Evolutionary conservation across 2,329 filamentous ascomycete genomes (phyloP).

Genomic region (Chlorencoelia australis): DNA sequence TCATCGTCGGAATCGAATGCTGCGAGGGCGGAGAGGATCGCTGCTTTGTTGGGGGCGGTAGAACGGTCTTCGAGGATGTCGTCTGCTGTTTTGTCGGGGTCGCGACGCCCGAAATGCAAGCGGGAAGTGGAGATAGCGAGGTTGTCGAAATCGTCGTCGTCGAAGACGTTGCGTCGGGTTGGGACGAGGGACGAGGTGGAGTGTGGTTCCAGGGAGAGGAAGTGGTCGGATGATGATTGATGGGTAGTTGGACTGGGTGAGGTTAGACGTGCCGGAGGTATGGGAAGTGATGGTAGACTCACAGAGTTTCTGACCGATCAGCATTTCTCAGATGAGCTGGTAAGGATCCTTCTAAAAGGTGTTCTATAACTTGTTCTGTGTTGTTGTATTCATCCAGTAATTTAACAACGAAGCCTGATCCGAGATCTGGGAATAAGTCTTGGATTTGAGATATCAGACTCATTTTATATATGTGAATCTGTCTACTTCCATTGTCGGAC

Average conservation of each 20-base stretch:
- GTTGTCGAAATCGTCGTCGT: conserved; percentile 69
- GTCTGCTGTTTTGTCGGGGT: conserved; percentile 56
- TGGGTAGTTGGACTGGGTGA: conserved; percentile 16
- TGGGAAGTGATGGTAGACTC: conserved; percentile 7
- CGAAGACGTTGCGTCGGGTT: conserved; percentile 62
- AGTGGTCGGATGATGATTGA: conserved; percentile 19
- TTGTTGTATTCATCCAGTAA: conserved; percentile 76
- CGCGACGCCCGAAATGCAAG: conserved; percentile 69
- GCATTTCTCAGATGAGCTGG: conserved; percentile 54
- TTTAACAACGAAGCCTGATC: conserved; percentile 69
- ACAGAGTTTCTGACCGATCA: conserved; percentile 51
- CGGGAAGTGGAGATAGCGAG: conserved; percentile 56
- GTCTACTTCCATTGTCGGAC: conserved; percentile 30
- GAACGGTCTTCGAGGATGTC: conserved; percentile 56
- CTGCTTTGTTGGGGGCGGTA: conserved; percentile 63
- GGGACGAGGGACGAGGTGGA: conserved; percentile 48
- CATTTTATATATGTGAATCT: conserved; percentile 63
- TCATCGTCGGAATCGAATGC: conserved; percentile 91
- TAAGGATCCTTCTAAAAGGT: conserved; percentile 69
- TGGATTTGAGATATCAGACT: conserved; percentile 84
- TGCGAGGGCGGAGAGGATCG: conserved; percentile 79
- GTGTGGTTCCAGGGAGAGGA: conserved; percentile 45
- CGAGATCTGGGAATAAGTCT: conserved; percentile 83
- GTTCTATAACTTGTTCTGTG: conserved; percentile 68
- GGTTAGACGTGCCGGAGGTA: neutral